Conservation (phyloP, 2,329 filamentous ascomycete species). For the Apiospora saccharicola region DNA sequence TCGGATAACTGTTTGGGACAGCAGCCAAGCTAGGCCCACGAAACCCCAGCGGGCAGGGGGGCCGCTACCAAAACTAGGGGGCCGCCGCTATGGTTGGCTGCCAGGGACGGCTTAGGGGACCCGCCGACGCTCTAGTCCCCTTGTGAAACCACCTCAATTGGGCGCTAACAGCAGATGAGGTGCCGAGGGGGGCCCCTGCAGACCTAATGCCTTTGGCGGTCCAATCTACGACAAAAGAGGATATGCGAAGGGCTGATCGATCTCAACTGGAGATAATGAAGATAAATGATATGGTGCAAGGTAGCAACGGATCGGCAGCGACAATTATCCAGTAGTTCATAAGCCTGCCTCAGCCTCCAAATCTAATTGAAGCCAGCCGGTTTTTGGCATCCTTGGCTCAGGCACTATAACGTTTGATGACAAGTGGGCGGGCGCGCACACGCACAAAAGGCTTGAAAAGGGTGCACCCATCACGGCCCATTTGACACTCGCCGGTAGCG, state of each 20-base stretch:
- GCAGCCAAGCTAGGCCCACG: slow-evolving; percentile 3
- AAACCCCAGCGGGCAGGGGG: slow-evolving; percentile 16
- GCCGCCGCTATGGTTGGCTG: slow-evolving; percentile 5
- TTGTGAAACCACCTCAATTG: neutral
- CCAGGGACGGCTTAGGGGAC: neutral
- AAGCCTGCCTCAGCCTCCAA: slow-evolving; percentile 6
- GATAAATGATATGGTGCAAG: neutral
- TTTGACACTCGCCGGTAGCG: neutral
- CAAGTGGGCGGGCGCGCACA: neutral
- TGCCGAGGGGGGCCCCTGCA: neutral
- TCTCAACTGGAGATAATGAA: neutral
- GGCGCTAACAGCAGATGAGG: neutral
- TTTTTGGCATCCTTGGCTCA: slow-evolving; percentile 1
- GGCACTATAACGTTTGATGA: slow-evolving; percentile 3
- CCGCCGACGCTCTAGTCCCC: neutral
- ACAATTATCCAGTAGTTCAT: neutral
- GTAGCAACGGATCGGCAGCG: slow-evolving; percentile 2
- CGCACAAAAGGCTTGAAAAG: neutral
- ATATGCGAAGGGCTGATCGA: slow-evolving; percentile 1
- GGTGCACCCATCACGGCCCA: too few species aligned
- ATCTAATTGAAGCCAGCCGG: neutral
- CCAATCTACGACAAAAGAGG: neutral
- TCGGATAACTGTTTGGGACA: slow-evolving; percentile 20
- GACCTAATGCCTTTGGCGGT: neutral
- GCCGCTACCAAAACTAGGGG: slow-evolving; percentile 1